Percentiles rank a stretch among this genome's conserved stretches.
These are phyloP conservation scores for Meyerozyma smithsonii DNA, from an alignment of 1,139 yeast genomes.

Conservation along the genomic window DNA sequence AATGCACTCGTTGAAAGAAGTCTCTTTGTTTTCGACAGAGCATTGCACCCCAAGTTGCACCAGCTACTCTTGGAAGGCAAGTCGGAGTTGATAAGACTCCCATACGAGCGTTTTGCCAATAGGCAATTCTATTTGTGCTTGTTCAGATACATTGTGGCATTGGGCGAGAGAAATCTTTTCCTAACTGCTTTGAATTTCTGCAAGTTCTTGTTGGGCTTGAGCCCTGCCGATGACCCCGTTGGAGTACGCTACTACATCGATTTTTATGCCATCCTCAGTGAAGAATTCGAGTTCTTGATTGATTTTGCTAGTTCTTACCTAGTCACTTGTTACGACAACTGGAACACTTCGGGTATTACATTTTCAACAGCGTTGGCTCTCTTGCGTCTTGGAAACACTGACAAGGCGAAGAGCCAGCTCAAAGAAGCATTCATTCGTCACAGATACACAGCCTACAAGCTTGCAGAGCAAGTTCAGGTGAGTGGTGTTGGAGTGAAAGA, in stretches of 20 bases:
- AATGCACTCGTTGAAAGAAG: constrained; percentile 74
- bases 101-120: constrained; percentile 70
- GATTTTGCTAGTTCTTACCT: constrained; percentile 53
- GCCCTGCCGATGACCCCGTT: constrained; percentile 78
- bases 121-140: constrained; percentile 72
- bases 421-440: constrained; percentile 48
- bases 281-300: constrained; percentile 58
- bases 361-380: constrained; percentile 65
- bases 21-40: constrained; percentile 71
- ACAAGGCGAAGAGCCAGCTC: constrained; percentile 45
- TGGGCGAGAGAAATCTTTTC: constrained; percentile 76
- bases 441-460: constrained; percentile 54
- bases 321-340: constrained; percentile 51
- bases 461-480: constrained; percentile 41
- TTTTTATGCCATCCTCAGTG: constrained; percentile 66
- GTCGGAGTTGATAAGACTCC: constrained; percentile 61
- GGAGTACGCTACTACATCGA: constrained; percentile 84
- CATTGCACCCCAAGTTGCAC: constrained; percentile 35
- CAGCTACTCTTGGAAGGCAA: constrained; percentile 47
- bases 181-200: constrained; percentile 73
- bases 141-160: constrained; percentile 64
- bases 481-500: constrained; percentile 18
- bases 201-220: constrained; percentile 61
- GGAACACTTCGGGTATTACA: constrained; percentile 74
- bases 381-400: constrained; percentile 32